These are phyloP conservation scores for Pontederia crassipes DNA, from an alignment of 176 grass and related monocot species.

Conservation along the genomic window DNA sequence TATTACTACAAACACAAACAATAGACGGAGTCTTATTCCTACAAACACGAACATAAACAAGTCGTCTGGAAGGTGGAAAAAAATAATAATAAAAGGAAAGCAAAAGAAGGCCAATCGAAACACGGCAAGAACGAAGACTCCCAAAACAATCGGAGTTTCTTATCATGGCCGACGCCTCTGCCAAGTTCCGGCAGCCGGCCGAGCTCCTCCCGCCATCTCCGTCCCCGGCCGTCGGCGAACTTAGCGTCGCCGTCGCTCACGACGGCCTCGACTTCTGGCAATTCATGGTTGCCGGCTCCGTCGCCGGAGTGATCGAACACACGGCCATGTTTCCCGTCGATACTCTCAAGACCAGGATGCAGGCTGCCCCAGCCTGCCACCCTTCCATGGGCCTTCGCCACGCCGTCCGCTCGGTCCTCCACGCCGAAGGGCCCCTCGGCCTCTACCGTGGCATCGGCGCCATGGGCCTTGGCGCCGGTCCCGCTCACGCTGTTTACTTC, in stretches of 20 bases:
- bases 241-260: background rate
- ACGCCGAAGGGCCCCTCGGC: constrained; percentile 12
- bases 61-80: too few relatives aligned
- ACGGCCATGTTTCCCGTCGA: constrained; percentile 19
- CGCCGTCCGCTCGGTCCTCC: constrained; percentile 4
- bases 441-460: constrained; percentile 17
- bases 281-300: constrained; percentile 17
- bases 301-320: constrained; percentile 21
- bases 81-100: background rate
- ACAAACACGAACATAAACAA: too few relatives aligned
- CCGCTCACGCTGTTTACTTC: constrained; percentile 17
- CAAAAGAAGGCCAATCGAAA: background rate
- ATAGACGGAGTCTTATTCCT: too few relatives aligned
- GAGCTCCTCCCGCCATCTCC: background rate
- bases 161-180: constrained; percentile 16
- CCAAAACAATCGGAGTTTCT: background rate
- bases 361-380: constrained; percentile 3
- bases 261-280: constrained; percentile 17
- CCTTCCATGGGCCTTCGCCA: constrained; percentile 8
- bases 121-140: background rate
- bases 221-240: background rate
- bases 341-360: constrained; percentile 20
- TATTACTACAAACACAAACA: too few relatives aligned
- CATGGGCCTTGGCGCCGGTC: constrained; percentile 18
- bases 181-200: constrained; percentile 9